Evolutionary conservation across 805 yeast species (phyloP), one percentile per base, ranked within the genome.

Genomic region (Candida berthetii): DNA sequence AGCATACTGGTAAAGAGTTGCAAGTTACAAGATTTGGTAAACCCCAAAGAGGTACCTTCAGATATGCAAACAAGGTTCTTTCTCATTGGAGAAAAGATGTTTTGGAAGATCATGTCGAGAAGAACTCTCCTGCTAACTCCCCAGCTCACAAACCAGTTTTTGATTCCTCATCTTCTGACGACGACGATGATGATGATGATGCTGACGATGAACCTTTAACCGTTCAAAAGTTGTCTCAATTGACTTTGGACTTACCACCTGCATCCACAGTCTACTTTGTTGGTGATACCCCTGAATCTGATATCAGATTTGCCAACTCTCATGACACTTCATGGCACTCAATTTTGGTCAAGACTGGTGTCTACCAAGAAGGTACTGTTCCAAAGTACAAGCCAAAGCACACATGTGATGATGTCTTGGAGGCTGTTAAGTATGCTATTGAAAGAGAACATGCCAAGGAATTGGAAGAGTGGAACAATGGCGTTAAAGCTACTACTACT

Each of bases 241-340:
- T 67, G 45, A 64, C 67, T 2, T 51, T 78, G 51, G 81, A 80
- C 42, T 65, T 85, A 48, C 93, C 93, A 6, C 90, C 90, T 4
- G 88, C 93, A 3, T 80, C 87, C 5, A 85, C 93, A 0, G 95
- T 86, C 14, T 85, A 85, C 61, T 86, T 85, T 64, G 93, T 85
- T 39, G 95, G 95, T 53, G 95, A 85, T 57, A 85, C 95, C 13
- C 95, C 95, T 16, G 95, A 85, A 64, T 82, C 90, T 7, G 95
- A 85, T 61, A 85, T 85, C 48, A 71, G 93, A 61, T 86, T 86
- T 65, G 95, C 95, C 41, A 85, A 85, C 66, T 80, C 89, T 16
- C 91, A 85, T 62, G 93, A 85, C 58, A 77, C 77, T 45, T 78
- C 88, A 25, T 85, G 95, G 95, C 80, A 74, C 63, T 85, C 95